These are phyloP conservation scores for Yamadazyma siamensis DNA, from an alignment of 1,139 yeast species.

Conservation along the genomic window DNA sequence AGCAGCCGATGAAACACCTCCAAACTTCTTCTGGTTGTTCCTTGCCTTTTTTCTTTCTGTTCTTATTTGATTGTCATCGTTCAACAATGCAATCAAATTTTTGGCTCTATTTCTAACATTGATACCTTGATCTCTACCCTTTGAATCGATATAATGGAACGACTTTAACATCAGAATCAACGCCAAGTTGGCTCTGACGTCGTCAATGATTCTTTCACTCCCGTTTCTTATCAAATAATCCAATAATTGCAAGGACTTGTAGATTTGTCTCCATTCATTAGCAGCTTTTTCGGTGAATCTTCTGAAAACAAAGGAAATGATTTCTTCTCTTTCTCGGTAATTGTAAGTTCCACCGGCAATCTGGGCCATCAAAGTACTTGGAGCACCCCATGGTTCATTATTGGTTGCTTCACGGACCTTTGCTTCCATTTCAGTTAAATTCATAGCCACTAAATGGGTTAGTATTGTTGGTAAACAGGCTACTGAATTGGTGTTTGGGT, in stretches of 20 bases:
- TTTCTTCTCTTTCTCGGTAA: constrained; percentile 77
- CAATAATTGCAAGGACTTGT: constrained; percentile 85
- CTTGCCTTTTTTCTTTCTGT: constrained; percentile 86
- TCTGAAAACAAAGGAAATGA: constrained; percentile 65
- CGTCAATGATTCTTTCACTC: constrained; percentile 91
- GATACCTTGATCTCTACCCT: constrained; percentile 95
- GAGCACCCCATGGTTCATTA: constrained; percentile 99
- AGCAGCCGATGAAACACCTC: constrained; percentile 58
- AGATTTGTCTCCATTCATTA: constrained; percentile 97
- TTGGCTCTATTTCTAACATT: constrained; percentile 91
- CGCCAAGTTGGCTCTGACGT: constrained; percentile 79
- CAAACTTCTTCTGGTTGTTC: constrained; percentile 76
- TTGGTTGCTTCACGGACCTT: constrained; percentile 97
- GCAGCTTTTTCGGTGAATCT: constrained; percentile 94
- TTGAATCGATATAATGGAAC: constrained; percentile 90
- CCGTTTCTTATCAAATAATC: constrained; percentile 93
- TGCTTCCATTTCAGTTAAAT: constrained; percentile 92
- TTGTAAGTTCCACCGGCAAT: constrained; percentile 94
- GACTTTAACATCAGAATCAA: constrained; percentile 85
- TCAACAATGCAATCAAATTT: constrained; percentile 64
- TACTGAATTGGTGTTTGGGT: too few species aligned
- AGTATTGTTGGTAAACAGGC: constrained; percentile 1
- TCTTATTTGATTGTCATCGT: constrained; percentile 75
- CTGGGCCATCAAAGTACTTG: constrained; percentile 86
- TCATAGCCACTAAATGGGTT: constrained; percentile 61